A percentile compares a stretch with the other conserved stretches of the same genome.
These are phyloP conservation scores for Aspergillus quadrilineatus DNA, from an alignment of 2,329 filamentous ascomycete species.

Conservation along the genomic window DNA sequence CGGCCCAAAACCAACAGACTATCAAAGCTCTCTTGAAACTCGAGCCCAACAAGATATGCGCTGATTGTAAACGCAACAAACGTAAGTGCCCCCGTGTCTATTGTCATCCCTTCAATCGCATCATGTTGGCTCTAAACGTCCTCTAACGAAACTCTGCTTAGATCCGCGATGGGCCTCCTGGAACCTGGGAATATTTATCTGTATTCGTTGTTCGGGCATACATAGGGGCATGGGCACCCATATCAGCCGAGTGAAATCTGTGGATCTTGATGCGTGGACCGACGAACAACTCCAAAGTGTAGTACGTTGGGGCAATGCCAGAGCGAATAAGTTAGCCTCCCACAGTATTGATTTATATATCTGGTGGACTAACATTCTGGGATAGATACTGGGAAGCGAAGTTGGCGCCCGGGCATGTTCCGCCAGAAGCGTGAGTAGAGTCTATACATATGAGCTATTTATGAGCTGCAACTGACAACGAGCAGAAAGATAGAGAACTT, in stretches of 20 bases:
- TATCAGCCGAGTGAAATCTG: slow-evolving; percentile 96
- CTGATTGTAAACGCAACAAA: slow-evolving; percentile 98
- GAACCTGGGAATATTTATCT: slow-evolving; percentile 96
- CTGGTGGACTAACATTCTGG: slow-evolving; percentile 13
- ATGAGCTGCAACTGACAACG: not conserved
- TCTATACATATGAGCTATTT: not conserved
- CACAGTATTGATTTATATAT: not conserved
- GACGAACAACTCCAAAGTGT: slow-evolving; percentile 96
- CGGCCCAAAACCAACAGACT: slow-evolving; percentile 88
- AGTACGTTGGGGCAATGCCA: slow-evolving; percentile 89
- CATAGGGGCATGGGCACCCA: slow-evolving; percentile 99
- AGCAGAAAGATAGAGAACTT: slow-evolving; percentile 95
- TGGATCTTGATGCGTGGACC: slow-evolving; percentile 97
- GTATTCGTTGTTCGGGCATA: slow-evolving; percentile 97
- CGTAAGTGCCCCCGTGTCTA: slow-evolving; percentile 56
- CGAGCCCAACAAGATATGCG: slow-evolving; percentile 93
- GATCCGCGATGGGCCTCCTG: slow-evolving; percentile 98
- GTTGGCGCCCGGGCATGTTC: slow-evolving; percentile 82
- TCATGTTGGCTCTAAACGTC: no score
- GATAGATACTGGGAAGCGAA: slow-evolving; percentile 87
- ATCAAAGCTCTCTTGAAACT: slow-evolving; percentile 95
- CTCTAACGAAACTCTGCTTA: slow-evolving; percentile 36
- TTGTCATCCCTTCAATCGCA: no score
- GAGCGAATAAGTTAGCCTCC: slow-evolving; percentile 77
- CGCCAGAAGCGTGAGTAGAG: slow-evolving; percentile 71